phyloP scores from a whole-genome alignment of 2,329 filamentous ascomycete genomes.

The Verticillium albo-atrum region DNA sequence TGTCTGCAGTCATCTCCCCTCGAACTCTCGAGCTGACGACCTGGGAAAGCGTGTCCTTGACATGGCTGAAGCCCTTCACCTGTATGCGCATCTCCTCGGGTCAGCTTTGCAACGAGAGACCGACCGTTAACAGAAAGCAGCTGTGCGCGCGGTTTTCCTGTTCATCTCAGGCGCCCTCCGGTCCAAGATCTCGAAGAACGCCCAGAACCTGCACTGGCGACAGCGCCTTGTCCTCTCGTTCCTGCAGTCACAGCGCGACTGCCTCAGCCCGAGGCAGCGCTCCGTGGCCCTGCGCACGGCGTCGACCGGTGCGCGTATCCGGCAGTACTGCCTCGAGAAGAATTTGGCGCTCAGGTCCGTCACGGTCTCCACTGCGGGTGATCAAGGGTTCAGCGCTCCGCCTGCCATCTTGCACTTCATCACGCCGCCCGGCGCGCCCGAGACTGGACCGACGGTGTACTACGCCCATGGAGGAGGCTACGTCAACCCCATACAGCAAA shows the following conservation, averaged over 20 bases:
- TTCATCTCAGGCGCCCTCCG: neutral
- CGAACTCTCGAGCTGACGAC: neutral
- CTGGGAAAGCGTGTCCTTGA: neutral
- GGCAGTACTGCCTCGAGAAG: neutral
- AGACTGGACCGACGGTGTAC: conserved; percentile 7
- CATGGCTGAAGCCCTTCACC: neutral
- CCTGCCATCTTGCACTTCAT: conserved; percentile 13
- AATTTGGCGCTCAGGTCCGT: conserved; percentile 1
- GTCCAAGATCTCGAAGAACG: neutral
- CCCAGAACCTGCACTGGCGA: conserved; percentile 6
- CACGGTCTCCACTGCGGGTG: neutral
- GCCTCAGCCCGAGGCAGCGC: neutral
- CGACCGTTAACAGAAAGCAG: neutral
- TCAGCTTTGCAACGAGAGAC: neutral
- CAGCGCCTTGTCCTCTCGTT: conserved; percentile 1
- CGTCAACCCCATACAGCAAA: conserved; percentile 10
- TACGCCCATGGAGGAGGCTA: conserved; percentile 20
- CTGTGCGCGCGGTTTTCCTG: neutral
- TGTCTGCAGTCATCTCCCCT: neutral
- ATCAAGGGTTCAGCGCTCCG: neutral
- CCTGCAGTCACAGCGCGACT: neutral
- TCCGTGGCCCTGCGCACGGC: neutral
- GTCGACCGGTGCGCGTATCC: neutral
- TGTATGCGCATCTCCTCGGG: neutral
- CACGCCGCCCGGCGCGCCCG: neutral